Evolutionary conservation across 495 filamentous ascomycete species (phyloP), one percentile per base, ranked within the genome.

Genomic region (Talaromyces stipitatus): DNA sequence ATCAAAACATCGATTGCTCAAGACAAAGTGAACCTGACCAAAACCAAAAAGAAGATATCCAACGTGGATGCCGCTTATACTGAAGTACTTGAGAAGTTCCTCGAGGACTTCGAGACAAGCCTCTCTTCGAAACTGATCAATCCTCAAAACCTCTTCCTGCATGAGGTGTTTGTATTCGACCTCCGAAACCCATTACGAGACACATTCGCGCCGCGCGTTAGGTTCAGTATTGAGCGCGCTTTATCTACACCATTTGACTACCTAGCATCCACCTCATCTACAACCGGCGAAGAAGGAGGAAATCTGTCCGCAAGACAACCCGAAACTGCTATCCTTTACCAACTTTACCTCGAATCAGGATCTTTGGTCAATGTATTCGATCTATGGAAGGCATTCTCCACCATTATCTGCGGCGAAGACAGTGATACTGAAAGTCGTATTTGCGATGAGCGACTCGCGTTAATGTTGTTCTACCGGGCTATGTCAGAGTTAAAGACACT

Each of bases 341-440:
- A 95, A 57, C 73, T 97, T 26, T 97, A 95, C 68, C 80, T 92
- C 16, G 92, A 97, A 72, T 88, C 91, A 0, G 92, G 92, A 4
- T 79, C 85, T 5, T 69, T 96, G 47, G 85, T 98, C 63, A 98
- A 98, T 66, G 83, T 89, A 5, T 84, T 84, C 43, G 94, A 98
- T 70, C 69, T 98, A 22, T 96, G 90, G 90, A 82, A 86, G 22
- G 90, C 94, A 1, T 97, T 95, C 67, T 80, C 84, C 58, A 84
- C 83, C 4, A 82, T 95, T 8, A 76, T 92, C 10, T 38, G 82
- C 8, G 86, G 86, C 4, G 48, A 51, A 8, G 48, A 51, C 2
- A 4, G 20, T 7, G 26, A 23, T 12, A 20, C 14, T 30, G 48
- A 20, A 30, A 51, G 7, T 18, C 5, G 38, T 5, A 45, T 76